Evolutionary conservation across 208 protist genomes (phyloP), one percentile per base, ranked within the genome.

Genomic region (Acanthamoeba castellanii): DNA sequence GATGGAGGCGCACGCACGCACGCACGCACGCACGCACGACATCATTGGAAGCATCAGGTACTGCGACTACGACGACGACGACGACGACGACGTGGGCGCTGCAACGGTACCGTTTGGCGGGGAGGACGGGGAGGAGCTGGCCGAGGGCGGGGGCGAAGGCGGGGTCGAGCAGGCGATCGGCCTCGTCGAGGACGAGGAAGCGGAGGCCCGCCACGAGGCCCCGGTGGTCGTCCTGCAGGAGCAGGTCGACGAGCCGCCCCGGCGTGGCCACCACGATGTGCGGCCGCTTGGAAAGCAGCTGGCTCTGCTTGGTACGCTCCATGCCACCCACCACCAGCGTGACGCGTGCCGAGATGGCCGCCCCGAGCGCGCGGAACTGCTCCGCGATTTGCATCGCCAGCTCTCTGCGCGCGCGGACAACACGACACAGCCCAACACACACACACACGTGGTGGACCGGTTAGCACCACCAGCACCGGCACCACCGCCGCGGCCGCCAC

Each of bases 371-470:
- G 14, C 61, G 74, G 74, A 97, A 97, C 85, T 98, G 96, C 34
- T 97, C 96, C 27, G 84, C 85, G 55, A 99, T 99, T 95, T 99
- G 99, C 81, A 99, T 98, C 1, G 98, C 99, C 1, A 99, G 96
- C 96, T 99, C 99, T 20, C 99, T 97, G 6, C n/a, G 55, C 22
- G 47, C 4, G 9, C 50, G 61, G 6, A n/a, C 16, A 22, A 97
- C 66, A 85, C 97, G 90, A n/a, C n/a, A n/a, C n/a, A n/a, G n/a
- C n/a, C n/a, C n/a, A n/a, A n/a, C n/a, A n/a, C n/a, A n/a, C n/a
- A n/a, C n/a, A n/a, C n/a, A n/a, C n/a, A n/a, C n/a, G n/a, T n/a
- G n/a, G n/a, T n/a, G n/a, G n/a, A n/a, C n/a, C n/a, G n/a, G n/a
- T n/a, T n/a, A n/a, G n/a, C n/a, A n/a, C n/a, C 27, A 89, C 37